Conservation (phyloP, 495 filamentous ascomycete genomes). For the Viridothelium virens region DNA sequence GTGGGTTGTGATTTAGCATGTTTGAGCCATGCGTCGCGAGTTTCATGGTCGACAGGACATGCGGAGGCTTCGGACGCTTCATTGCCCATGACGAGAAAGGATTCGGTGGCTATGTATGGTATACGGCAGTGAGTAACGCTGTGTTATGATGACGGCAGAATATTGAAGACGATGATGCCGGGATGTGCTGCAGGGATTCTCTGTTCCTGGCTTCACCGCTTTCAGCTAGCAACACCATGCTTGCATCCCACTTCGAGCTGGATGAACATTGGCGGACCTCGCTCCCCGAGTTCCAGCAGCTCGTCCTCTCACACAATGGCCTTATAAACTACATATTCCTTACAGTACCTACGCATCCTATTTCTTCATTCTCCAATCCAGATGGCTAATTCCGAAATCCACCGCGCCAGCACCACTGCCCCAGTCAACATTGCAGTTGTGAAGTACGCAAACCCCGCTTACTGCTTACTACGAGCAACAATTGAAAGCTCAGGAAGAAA, state of each 20-base stretch:
- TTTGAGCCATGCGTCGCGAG: constrained; percentile 73
- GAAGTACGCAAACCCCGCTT: constrained; percentile 54
- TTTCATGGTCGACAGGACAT: constrained; percentile 85
- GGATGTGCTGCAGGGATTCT: not conserved
- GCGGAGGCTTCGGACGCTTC: constrained; percentile 30
- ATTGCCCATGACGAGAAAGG: constrained; percentile 24
- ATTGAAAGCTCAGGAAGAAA: too few species aligned
- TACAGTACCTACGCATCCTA: not conserved
- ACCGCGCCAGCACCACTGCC: constrained; percentile 88
- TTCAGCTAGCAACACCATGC: not conserved
- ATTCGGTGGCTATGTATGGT: not conserved
- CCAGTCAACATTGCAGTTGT: constrained; percentile 99
- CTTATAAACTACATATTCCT: not conserved
- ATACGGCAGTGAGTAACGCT: not conserved
- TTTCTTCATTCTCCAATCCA: not conserved
- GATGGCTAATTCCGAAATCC: constrained; percentile 52
- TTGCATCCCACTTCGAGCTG: not conserved
- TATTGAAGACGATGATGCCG: constrained; percentile 12
- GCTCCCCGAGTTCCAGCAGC: too few species aligned
- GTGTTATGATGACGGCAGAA: not conserved
- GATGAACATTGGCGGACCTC: too few species aligned
- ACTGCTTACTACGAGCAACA: constrained; percentile 4
- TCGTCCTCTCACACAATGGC: not conserved
- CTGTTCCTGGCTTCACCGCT: constrained; percentile 2
- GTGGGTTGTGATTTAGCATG: constrained; percentile 33